Percentiles rank a stretch among this genome's conserved stretches.
Conservation (phyloP, 208 protist genomes). For the Endotrypanum monterogeii region DNA sequence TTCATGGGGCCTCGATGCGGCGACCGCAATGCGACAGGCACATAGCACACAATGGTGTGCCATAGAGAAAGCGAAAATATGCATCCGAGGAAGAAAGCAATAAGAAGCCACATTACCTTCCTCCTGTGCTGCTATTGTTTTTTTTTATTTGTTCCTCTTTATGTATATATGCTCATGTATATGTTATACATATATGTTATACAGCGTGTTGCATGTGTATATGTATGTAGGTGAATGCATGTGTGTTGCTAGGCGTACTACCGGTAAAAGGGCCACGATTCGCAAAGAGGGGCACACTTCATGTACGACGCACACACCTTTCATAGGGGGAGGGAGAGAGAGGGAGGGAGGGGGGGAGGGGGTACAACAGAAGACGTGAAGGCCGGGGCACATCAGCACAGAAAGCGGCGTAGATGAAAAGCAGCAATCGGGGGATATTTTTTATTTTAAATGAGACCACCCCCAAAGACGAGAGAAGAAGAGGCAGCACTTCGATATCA, state of each 20-base stretch:
- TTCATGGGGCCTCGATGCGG: slow-evolving; percentile 33
- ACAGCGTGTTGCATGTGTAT: no score
- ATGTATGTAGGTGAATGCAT: neutral
- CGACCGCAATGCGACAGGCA: slow-evolving; percentile 25
- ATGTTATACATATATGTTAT: no score
- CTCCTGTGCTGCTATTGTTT: neutral
- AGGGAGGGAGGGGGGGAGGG: no score
- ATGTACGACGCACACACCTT: no score
- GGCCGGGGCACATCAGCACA: neutral
- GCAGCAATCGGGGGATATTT: no score
- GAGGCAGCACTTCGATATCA: neutral
- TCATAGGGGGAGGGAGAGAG: no score
- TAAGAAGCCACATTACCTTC: slow-evolving; percentile 14
- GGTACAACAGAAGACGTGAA: neutral
- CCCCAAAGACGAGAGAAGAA: neutral
- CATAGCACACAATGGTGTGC: slow-evolving; percentile 14
- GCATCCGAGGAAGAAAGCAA: slow-evolving; percentile 1
- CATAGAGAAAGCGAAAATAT: slow-evolving; percentile 18
- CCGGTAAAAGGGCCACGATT: no score
- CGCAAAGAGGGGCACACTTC: neutral
- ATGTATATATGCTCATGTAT: neutral
- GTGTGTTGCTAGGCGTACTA: no score
- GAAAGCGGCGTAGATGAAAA: neutral
- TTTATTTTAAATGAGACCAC: no score
- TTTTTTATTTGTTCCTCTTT: neutral